Evolutionary conservation across 257 asterid species (phyloP), one percentile per base, ranked within the genome.

Genomic region (Ophiorrhiza pumila): DNA sequence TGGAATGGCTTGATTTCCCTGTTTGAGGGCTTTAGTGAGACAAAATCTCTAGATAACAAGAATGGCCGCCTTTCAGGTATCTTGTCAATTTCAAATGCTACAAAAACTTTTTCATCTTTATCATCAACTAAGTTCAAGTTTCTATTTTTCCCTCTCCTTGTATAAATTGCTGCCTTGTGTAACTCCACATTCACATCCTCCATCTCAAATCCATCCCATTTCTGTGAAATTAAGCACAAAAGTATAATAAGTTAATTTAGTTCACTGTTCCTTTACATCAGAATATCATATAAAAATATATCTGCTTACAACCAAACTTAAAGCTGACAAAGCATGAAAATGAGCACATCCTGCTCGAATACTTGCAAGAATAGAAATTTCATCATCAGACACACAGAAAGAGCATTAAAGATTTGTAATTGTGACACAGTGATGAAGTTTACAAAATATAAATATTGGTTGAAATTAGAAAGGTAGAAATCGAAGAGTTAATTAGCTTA

Each of bases 161-260:
- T 22, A 37, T 73, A 52, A 52, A 68, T 78, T 68, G 61, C 45
- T 31, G 82, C 82, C 32, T 68, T 25, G 6, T 73, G 75, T 72
- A 78, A 78, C 75, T 73, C 31, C 58, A 77, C 46, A 27, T 63
- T 77, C 53, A 77, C 77, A 46, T 71, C 57, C 46, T 71, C 45
- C 74, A 77, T 45, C 45, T 64, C 69, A 71, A 77, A 77, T 13
- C 76, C 77, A 37, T 77, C 82, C 82, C 82, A 78, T 64, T 78
- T 73, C 82, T 78, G 65, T 39, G 32, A 47, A 46, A 46, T 57
- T 61, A 68, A 62, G 17, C n/a, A 22, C 31, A 76, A 15, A 62
- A 23, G 37, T 15, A 71, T 13, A 56, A 4, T 8, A 31, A 55
- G n/a, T 29, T 58, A 65, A 74, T 20, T 37, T 14, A 18, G 46